A percentile compares a stretch with the other conserved stretches of the same genome.
phyloP scores from a whole-genome alignment of 2,329 filamentous ascomycete genomes.

The Phyllosticta paracitricarpa region DNA sequence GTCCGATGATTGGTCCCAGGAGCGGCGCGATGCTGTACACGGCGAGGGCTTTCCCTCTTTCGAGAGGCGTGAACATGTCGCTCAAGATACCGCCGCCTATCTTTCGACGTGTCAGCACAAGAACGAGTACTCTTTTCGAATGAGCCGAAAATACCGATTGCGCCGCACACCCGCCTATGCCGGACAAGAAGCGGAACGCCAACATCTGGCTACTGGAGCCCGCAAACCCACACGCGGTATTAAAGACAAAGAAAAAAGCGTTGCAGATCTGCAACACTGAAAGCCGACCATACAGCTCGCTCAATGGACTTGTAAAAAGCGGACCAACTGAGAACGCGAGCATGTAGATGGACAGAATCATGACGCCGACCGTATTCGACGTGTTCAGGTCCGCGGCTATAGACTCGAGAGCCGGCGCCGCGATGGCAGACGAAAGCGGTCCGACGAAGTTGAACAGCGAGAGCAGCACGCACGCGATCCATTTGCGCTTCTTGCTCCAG shows the following conservation, averaged over 20 bases:
- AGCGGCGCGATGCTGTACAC: conserved; percentile 54
- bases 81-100: conserved; percentile 42
- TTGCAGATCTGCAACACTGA: conserved; percentile 46
- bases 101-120: conserved; percentile 37
- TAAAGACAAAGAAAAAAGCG: conserved; percentile 47
- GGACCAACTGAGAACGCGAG: conserved; percentile 11
- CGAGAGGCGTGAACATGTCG: neutral
- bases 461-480: conserved; percentile 4
- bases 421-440: conserved; percentile 9
- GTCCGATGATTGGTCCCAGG: conserved; percentile 52
- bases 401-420: conserved; percentile 11
- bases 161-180: conserved; percentile 49
- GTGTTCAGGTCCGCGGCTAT: conserved; percentile 17
- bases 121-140: too few species aligned
- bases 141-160: conserved; percentile 31
- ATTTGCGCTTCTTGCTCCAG: conserved; percentile 7
- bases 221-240: conserved; percentile 49
- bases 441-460: conserved; percentile 10
- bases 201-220: conserved; percentile 45
- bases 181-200: conserved; percentile 48
- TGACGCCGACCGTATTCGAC: conserved; percentile 17
- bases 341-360: conserved; percentile 16
- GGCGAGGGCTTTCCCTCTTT: conserved; percentile 51
- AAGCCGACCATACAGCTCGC: conserved; percentile 34
- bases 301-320: conserved; percentile 33